A percentile compares a stretch with the other conserved stretches of the same genome.
phyloP scores from a whole-genome alignment of 192 early-diverging fungal species.

The Backusella parvicylindrica region DNA sequence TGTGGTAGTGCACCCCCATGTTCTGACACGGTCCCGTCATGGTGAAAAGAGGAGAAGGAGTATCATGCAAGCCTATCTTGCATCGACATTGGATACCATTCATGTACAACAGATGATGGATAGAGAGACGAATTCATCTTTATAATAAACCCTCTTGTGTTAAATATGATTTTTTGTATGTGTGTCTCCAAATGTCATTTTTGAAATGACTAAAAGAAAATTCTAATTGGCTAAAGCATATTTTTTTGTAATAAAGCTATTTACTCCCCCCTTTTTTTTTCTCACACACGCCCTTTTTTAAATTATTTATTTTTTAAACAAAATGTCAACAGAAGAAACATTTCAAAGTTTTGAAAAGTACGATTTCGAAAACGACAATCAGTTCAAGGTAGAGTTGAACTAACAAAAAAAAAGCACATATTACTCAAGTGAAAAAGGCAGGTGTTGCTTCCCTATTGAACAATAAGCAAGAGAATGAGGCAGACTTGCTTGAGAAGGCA shows the following conservation, averaged over 20 bases:
- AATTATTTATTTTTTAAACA: background rate
- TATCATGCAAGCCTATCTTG: conserved; percentile 19
- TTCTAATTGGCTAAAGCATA: background rate
- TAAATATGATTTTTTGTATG: too few relatives aligned
- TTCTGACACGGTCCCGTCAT: conserved; percentile 58
- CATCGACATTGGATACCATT: background rate
- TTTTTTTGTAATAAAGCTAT: background rate
- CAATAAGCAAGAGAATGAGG: conserved; percentile 20
- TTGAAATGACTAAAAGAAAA: background rate
- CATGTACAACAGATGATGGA: conserved; percentile 26
- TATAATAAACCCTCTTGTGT: too few relatives aligned
- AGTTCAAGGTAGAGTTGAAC: conserved; percentile 31
- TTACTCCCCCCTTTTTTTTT: background rate
- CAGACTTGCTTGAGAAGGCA: conserved; percentile 32
- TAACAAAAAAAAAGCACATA: background rate
- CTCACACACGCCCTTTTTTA: background rate
- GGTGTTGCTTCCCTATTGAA: conserved; percentile 34
- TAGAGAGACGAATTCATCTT: conserved; percentile 9
- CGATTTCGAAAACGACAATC: conserved; percentile 36
- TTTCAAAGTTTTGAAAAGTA: conserved; percentile 36
- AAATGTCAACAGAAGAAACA: conserved; percentile 12
- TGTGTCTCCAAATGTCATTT: background rate
- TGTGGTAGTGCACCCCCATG: conserved; percentile 52
- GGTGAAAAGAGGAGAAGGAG: conserved; percentile 62
- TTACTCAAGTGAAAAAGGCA: conserved; percentile 16